A percentile compares a stretch with the other conserved stretches of the same genome.
These are phyloP conservation scores for Rutstroemia sp. DNA, from an alignment of 2,329 filamentous ascomycete genomes.

Conservation along the genomic window DNA sequence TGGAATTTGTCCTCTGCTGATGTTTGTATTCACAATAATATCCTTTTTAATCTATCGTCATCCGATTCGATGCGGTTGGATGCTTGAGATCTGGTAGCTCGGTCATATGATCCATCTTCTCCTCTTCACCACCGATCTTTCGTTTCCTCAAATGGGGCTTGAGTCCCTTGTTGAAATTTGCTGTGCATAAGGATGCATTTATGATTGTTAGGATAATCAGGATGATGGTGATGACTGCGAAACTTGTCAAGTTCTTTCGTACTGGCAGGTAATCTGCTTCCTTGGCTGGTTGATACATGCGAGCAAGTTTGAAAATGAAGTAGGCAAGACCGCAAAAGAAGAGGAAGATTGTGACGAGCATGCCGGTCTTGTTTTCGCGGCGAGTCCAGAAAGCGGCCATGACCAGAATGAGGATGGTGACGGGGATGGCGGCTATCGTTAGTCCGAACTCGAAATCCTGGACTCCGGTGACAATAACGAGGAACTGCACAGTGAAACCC, in stretches of 20 bases:
- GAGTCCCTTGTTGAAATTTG: conserved; percentile 84
- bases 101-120: conserved; percentile 43
- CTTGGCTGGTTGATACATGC: conserved; percentile 73
- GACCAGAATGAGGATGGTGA: conserved; percentile 84
- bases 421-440: conserved; percentile 81
- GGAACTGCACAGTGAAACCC: conserved; percentile 95
- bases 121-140: conserved; percentile 40
- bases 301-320: conserved; percentile 96
- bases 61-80: conserved; percentile 36
- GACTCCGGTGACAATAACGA: conserved; percentile 74
- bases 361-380: conserved; percentile 72
- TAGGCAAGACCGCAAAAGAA: conserved; percentile 88
- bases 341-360: conserved; percentile 70
- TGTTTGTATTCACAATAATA: not conserved
- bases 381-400: conserved; percentile 80
- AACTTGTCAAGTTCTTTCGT: conserved; percentile 79
- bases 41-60: conserved; percentile 39
- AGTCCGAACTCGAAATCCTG: conserved; percentile 72
- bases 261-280: conserved; percentile 64
- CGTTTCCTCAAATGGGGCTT: conserved; percentile 73
- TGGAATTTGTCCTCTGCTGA: not conserved
- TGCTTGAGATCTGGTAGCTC: conserved; percentile 35
- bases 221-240: conserved; percentile 86
- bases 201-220: conserved; percentile 82
- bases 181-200: conserved; percentile 80